phyloP scores from a whole-genome alignment of 2,329 filamentous ascomycete genomes.

The Pezicula rhizophila region DNA sequence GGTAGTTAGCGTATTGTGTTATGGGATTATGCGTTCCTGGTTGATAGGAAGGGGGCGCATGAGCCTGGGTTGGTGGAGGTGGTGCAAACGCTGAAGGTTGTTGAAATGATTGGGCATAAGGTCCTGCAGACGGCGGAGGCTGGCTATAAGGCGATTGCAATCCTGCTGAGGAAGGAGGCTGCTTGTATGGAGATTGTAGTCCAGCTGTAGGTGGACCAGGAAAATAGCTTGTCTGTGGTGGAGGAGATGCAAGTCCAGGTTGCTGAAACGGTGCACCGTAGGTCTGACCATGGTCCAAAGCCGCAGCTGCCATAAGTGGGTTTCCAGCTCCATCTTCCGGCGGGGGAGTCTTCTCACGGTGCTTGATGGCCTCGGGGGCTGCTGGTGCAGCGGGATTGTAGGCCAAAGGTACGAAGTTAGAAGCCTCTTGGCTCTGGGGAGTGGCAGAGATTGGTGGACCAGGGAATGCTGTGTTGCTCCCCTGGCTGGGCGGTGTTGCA shows the following conservation, averaged over 20 bases:
- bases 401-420: constrained; percentile 56
- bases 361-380: constrained; percentile 63
- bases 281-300: constrained; percentile 48
- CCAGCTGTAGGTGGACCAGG: constrained; percentile 26
- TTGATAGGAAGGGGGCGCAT: background rate
- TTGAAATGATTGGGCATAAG: constrained; percentile 10
- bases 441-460: constrained; percentile 30
- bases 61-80: constrained; percentile 12
- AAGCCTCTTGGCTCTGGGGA: constrained; percentile 28
- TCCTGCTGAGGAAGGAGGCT: constrained; percentile 12
- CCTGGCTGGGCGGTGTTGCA: background rate
- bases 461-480: constrained; percentile 12
- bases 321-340: constrained; percentile 59
- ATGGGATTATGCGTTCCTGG: constrained; percentile 14
- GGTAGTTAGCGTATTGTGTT: constrained; percentile 40
- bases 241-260: constrained; percentile 9
- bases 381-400: constrained; percentile 77
- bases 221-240: constrained; percentile 5
- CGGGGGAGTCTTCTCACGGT: constrained; percentile 75
- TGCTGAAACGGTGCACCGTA: constrained; percentile 40
- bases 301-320: constrained; percentile 52
- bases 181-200: constrained; percentile 2
- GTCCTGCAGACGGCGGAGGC: background rate
- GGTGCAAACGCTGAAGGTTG: constrained; percentile 15
- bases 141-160: constrained; percentile 18